Evolutionary conservation across 495 filamentous ascomycete species (phyloP), one percentile per base, ranked within the genome.

Genomic region (Pyronema omphalodes): DNA sequence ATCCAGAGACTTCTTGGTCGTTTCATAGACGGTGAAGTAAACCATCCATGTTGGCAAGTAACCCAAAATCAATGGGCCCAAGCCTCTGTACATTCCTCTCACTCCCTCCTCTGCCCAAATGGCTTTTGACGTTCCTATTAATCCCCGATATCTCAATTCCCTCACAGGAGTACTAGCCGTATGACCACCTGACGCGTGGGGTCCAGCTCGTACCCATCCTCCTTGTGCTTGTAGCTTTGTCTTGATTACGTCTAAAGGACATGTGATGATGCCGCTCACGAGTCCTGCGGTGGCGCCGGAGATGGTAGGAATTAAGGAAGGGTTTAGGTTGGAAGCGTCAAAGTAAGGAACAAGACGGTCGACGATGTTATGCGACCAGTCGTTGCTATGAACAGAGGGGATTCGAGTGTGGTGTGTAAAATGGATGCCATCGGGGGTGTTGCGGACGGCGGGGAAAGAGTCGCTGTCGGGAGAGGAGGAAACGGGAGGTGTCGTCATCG

Each of bases 41-140:
- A 99, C 91, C 6, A 88, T 91, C 91, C 91, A 99, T 0, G 93
- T 99, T 1, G 91, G 91, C 19, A 99, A 66, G 66, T 99, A 99
- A 18, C 91, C 91, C 58, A 96, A 67, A 55, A 96, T 76, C 74
- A 96, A 93, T 35, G 91, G 91, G 0, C 87, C 88, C 46, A 99
- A 68, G 34, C 91, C 91, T 66, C 91, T 76, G 62, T 99, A 99
- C 73, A 99, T 79, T 43, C 91, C 91, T 46, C 80, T 77, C 52
- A 96, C 61, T 7, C 93, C 88, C 67, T 95, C 93, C 60, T 94
- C 79, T 44, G 68, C 71, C 80, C 83, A 88, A 57, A 99, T 96
- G 9, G 78, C 74, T 34, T 71, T 79, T 18, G 84, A 88, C 0
- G 88, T 95, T 19, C 91, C 91, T 12, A 93, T 55, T 61, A 99